Evolutionary conservation across 805 yeast genomes (phyloP).

Genomic region (Ogataea populi-albae): DNA sequence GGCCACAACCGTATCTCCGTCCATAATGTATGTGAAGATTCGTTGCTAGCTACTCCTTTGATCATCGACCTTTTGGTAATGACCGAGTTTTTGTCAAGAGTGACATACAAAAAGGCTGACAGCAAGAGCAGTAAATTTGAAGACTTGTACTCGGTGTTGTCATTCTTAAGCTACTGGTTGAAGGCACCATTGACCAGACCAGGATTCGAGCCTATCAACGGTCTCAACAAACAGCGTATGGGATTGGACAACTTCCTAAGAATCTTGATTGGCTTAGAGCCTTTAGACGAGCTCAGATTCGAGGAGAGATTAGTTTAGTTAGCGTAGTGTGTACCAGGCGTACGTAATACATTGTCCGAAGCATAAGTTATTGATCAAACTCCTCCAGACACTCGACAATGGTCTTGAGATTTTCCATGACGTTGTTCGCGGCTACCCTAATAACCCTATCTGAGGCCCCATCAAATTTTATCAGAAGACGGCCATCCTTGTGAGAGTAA

Average conservation of each 20-base stretch:
- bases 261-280: constrained; percentile 84
- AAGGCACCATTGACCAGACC: constrained; percentile 94
- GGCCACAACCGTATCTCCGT: constrained; percentile 94
- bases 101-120: constrained; percentile 63
- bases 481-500: constrained; percentile 36
- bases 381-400: constrained; percentile 78
- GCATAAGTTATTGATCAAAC: constrained; percentile 41
- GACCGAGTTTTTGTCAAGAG: constrained; percentile 87
- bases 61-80: constrained; percentile 88
- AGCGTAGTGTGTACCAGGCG: too few relatives aligned
- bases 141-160: constrained; percentile 76
- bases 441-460: constrained; percentile 72
- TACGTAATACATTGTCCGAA: too few relatives aligned
- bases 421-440: constrained; percentile 80
- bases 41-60: constrained; percentile 89
- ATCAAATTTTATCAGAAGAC: constrained; percentile 46
- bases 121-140: constrained; percentile 44
- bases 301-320: constrained; percentile 77
- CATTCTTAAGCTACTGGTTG: constrained; percentile 90
- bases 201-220: constrained; percentile 87
- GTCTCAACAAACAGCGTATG: constrained; percentile 90
- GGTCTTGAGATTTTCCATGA: constrained; percentile 73
- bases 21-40: constrained; percentile 96
- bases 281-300: constrained; percentile 87
- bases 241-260: constrained; percentile 90